These are phyloP conservation scores for Helotiales sp. DNA, from an alignment of 2,329 filamentous ascomycete species.

Conservation along the genomic window DNA sequence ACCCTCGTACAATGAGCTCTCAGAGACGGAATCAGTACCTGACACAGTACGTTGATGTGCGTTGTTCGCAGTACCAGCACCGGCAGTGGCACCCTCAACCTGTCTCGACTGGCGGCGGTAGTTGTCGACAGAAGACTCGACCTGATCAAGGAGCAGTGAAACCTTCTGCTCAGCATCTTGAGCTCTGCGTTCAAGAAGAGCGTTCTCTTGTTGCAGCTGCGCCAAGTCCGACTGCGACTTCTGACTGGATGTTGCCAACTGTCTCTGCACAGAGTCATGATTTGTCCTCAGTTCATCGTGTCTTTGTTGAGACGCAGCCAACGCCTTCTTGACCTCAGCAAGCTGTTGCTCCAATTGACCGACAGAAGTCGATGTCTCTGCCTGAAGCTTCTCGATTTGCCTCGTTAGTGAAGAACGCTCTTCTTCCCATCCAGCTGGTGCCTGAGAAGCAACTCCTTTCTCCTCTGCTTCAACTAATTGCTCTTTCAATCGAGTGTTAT, in stretches of 20 bases:
- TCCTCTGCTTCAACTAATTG: constrained; percentile 73
- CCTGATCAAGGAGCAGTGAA: constrained; percentile 87
- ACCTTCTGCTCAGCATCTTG: constrained; percentile 92
- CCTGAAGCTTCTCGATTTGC: constrained; percentile 69
- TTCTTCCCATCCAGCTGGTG: constrained; percentile 67
- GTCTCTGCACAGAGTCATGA: constrained; percentile 53
- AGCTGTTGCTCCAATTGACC: constrained; percentile 72
- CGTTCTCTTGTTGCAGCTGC: constrained; percentile 80
- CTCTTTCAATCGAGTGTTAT: constrained; percentile 78
- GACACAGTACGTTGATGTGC: constrained; percentile 39
- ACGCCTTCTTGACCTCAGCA: constrained; percentile 64
- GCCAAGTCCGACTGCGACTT: constrained; percentile 70
- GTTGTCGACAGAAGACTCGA: constrained; percentile 90
- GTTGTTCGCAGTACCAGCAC: constrained; percentile 39
- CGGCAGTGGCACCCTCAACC: constrained; percentile 43
- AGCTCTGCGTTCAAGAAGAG: constrained; percentile 77
- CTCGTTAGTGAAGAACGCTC: constrained; percentile 69
- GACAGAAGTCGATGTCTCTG: constrained; percentile 66
- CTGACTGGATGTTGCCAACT: constrained; percentile 56
- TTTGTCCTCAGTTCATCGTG: constrained; percentile 64
- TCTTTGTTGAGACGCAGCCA: constrained; percentile 64
- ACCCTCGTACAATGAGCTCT: constrained; percentile 48
- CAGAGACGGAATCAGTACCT: constrained; percentile 59
- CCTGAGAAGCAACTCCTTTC: constrained; percentile 45
- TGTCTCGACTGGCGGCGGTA: constrained; percentile 77